Conservation (phyloP, 441 rosid genomes). For the Adansonia madagascariensis region DNA sequence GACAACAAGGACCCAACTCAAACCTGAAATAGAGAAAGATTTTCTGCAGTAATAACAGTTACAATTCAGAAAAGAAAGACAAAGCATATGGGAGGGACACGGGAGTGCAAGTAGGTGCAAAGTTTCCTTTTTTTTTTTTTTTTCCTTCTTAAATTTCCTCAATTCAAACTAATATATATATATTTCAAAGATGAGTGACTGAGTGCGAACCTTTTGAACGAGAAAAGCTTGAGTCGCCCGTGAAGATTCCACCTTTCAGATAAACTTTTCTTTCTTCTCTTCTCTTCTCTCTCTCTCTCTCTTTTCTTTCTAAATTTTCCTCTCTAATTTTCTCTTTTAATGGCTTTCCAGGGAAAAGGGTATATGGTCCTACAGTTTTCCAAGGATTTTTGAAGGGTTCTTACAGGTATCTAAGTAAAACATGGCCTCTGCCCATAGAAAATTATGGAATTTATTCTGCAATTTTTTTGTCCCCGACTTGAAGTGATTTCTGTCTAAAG, state of each 20-base stretch:
- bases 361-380: not conserved
- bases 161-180: not conserved
- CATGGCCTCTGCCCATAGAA: not conserved
- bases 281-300: no score
- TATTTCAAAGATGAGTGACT: no score
- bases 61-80: not conserved
- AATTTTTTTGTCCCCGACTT: not conserved
- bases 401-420: not conserved
- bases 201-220: not conserved
- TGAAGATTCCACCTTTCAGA: not conserved
- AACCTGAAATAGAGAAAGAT: not conserved
- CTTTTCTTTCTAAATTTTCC: not conserved
- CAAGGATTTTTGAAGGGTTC: not conserved
- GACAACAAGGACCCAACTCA: slow-evolving; percentile 16
- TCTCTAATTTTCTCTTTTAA: not conserved
- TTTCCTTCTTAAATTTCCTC: not conserved
- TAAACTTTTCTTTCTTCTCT: not conserved
- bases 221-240: not conserved
- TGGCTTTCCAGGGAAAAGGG: not conserved
- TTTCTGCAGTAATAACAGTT: not conserved
- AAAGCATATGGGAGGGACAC: not conserved
- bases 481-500: not conserved
- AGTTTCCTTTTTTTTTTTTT: not conserved
- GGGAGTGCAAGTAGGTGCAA: slow-evolving; percentile 2
- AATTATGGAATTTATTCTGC: not conserved